Conservation (phyloP, 2,329 filamentous ascomycete genomes). For the Cercospora beticola region DNA sequence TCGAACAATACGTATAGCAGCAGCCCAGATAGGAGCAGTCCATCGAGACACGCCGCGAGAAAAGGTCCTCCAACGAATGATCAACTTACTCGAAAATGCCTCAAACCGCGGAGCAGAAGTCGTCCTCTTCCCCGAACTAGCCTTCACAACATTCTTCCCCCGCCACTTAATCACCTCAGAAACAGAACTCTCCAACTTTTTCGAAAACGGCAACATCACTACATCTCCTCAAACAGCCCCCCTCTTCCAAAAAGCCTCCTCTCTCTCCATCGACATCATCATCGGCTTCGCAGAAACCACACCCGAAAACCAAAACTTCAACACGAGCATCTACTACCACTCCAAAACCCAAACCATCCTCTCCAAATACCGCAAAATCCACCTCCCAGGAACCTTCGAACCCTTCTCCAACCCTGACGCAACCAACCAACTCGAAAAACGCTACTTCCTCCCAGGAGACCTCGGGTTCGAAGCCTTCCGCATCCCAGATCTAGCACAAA, state of each 20-base stretch:
- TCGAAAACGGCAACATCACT: conserved; percentile 49
- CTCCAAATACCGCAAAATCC: conserved; percentile 56
- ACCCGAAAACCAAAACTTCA: conserved; percentile 47
- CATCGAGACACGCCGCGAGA: conserved; percentile 43
- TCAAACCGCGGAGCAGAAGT: conserved; percentile 46
- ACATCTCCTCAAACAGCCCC: conserved; percentile 46
- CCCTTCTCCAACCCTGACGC: conserved; percentile 49
- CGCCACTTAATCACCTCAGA: conserved; percentile 49
- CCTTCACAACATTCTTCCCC: conserved; percentile 58
- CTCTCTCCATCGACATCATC: conserved; percentile 51
- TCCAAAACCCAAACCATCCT: conserved; percentile 44
- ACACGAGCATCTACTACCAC: conserved; percentile 54
- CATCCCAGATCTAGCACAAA: conserved; percentile 44
- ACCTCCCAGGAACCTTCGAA: conserved; percentile 54
- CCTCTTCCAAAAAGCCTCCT: conserved; percentile 49
- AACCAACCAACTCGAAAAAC: conserved; percentile 55
- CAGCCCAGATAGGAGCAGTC: conserved; percentile 54
- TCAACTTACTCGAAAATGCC: conserved; percentile 50
- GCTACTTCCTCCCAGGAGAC: conserved; percentile 54
- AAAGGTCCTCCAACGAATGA: conserved; percentile 50
- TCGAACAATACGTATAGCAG: conserved; percentile 48
- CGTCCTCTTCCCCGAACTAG: conserved; percentile 54
- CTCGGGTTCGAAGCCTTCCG: conserved; percentile 55
- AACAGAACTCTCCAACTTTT: conserved; percentile 48
- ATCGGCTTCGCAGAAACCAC: conserved; percentile 54